Evolutionary conservation across 1,139 yeast genomes (phyloP), one percentile per base, ranked within the genome.

Genomic region (Candida mesenterica): DNA sequence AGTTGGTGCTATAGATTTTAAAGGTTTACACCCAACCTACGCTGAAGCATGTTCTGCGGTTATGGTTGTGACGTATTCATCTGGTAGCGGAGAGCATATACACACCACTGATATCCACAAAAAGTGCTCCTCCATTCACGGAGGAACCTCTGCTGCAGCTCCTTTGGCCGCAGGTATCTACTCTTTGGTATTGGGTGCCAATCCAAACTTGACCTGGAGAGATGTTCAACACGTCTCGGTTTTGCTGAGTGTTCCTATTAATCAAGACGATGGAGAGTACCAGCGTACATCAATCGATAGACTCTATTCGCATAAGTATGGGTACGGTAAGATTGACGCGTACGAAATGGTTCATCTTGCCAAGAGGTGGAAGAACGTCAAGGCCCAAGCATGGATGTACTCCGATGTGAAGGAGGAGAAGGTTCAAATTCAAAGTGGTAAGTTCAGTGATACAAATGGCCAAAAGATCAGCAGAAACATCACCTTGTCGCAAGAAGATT

Each of bases 101-200:
- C 94, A 86, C 53, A 87, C 98, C 5, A 87, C 97, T 2, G 97
- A 92, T 58, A 75, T 88, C 37, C 73, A 79, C 33, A 73, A 73
- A n/a, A 59, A 62, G 45, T 94, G 99, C 58, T 66, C 94, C 2
- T 71, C 72, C 24, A 57, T 51, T 20, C 98, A 94, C 60, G 96
- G 97, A 6, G 99, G 99, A 15, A 94, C 99, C 0, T 90, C 97
- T 13, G 98, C 98, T 1, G 97, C 98, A 13, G 98, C 98, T 0
- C 99, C 99, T 0, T 71, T 94, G 38, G 98, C 97, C 0, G 97
- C 97, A 0, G 98, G 98, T 15, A 75, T 94, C 1, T 88, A 85
- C 56, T 77, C 97, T 0, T 68, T 94, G 37, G 87, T 86, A 2
- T 67, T 92, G 34, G 79, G 83, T 49, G 88, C 80, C 2, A 84